Evolutionary conservation across 2,329 filamentous ascomycete genomes (phyloP), one percentile per base, ranked within the genome.

Genomic region (Trichoderma cornu-damae): DNA sequence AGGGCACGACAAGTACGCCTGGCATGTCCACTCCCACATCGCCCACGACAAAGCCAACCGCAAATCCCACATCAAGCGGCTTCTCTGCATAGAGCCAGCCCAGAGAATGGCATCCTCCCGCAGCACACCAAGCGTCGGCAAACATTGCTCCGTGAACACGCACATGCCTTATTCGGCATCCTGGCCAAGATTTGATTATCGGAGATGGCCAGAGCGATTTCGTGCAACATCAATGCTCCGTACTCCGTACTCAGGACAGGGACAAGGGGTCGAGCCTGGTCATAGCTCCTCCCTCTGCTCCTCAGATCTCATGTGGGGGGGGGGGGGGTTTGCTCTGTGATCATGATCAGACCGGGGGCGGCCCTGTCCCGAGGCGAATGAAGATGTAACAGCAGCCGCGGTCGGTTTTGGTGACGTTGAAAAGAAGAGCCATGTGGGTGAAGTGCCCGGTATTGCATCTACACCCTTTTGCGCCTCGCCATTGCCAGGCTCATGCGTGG

Each of bases 301-400:
- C 42, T 54, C 32, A 55, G 51, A 55, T 55, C 51, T 55, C 32
- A 37, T 55, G 51, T 55, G 51, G 51, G 42, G 40, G 16, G 11
- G 51, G 51, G 42, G 40, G 16, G 11, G 20, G 5, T 5, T 37
- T 22, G 28, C 12, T 30, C 30, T 5, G 26, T 22, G 28, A 7
- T 30, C 30, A 18, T 32, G 49, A 54, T 55, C 42, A 20, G 42
- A 55, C 47, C 51, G 47, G 51, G 40, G 20, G 20, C 40, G 20
- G 20, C 40, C 51, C 51, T 47, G 51, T 37, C 22, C 51, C 40
- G 28, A 46, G 42, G 30, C 51, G 34, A 35, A 40, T 32, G 26
- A 28, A 52, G n/a, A 40, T 32, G 49, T 26, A 18, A 40, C 35
- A n/a, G 48, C 35, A 40, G 20, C 11, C 24, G n/a, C n/a, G n/a